Base-by-base conservation (phyloP, 495 filamentous ascomycete genomes). In the Lepidopterella palustris region DNA sequence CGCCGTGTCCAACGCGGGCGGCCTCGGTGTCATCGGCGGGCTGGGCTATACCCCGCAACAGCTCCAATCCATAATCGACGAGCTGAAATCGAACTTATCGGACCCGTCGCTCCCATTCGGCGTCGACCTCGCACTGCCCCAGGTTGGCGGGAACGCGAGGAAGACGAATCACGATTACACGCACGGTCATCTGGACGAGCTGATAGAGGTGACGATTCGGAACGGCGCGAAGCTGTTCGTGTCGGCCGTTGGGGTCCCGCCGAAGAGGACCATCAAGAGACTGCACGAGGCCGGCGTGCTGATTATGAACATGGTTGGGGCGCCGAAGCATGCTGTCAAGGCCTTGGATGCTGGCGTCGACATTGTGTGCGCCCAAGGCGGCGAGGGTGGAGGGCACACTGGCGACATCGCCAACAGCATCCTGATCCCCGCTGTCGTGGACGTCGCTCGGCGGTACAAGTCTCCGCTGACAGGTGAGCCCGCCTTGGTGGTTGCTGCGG, bases 241-340 rank as follows among this genome's bases (percentile, higher is more conserved):
- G 53, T 82, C 76, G 40, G 90, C 90, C 0, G 88, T 96, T 0
- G 90, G 90, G 15, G 85, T 95, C 2, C 90, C 90, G 11, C 88
- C 89, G 0, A 74, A 75, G 53, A 73, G 70, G 42, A 80, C 87
- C 2, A 82, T 96, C 28, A 82, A 88, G 66, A 70, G 80, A 35
- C 75, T 96, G 21, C 90, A 96, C 65, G 77, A 77, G 9, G 86
- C 83, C 0, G 87, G 87, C 0, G 84, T 96, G 28, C 68, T 92
- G 48, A 77, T 95, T 23, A 95, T 95, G 90, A 96, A 95, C 70
- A 96, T 96, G 90, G 90, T 95, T n/a, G 90, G 90, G 0, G 83
- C 86, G 51, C 90, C 90, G n/a, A 87, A 84, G 65, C 90, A 96
- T 70, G 90, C 90, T 0, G 79, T 82, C 66, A 93, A 95, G 76